Percentiles rank a stretch among this genome's conserved stretches.
These are phyloP conservation scores for Lyophyllum semitale DNA, from an alignment of 768 basidiomycete genomes.

Conservation along the genomic window DNA sequence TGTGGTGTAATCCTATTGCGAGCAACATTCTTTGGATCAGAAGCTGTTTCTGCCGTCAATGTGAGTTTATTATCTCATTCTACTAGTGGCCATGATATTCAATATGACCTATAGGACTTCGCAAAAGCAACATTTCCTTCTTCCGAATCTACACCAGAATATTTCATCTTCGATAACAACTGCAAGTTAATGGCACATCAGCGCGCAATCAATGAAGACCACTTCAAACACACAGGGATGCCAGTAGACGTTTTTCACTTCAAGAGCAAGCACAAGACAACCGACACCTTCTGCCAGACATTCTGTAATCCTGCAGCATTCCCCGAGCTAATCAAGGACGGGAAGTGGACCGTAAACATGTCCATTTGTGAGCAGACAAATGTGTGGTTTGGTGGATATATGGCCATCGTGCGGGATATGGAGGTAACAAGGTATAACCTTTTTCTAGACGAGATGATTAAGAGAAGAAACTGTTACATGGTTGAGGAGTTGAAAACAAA, in stretches of 20 bases:
- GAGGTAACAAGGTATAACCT: slow-evolving; percentile 29
- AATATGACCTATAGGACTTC: slow-evolving; percentile 3
- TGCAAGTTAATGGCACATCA: too few species aligned
- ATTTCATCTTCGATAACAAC: slow-evolving; percentile 30
- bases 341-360: slow-evolving; percentile 41
- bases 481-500: too few species aligned
- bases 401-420: slow-evolving; percentile 37
- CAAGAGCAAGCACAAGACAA: slow-evolving; percentile 32
- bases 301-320: too few species aligned
- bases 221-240: slow-evolving; percentile 21
- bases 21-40: slow-evolving; percentile 33
- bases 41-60: slow-evolving; percentile 21
- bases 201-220: too few species aligned
- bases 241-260: slow-evolving; percentile 39
- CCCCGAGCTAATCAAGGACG: slow-evolving; percentile 32
- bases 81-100: too few species aligned
- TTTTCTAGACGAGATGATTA: slow-evolving; percentile 41
- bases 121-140: slow-evolving; percentile 16
- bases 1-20: slow-evolving; percentile 33
- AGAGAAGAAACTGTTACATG: too few species aligned
- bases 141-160: too few species aligned
- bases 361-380: slow-evolving; percentile 43
- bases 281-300: slow-evolving; percentile 26
- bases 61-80: too few species aligned
- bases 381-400: slow-evolving; percentile 41